A percentile compares a stretch with the other conserved stretches of the same genome.
Evolutionary conservation across 768 basidiomycete genomes (phyloP).

Genomic region (Scleroderma citrinum): DNA sequence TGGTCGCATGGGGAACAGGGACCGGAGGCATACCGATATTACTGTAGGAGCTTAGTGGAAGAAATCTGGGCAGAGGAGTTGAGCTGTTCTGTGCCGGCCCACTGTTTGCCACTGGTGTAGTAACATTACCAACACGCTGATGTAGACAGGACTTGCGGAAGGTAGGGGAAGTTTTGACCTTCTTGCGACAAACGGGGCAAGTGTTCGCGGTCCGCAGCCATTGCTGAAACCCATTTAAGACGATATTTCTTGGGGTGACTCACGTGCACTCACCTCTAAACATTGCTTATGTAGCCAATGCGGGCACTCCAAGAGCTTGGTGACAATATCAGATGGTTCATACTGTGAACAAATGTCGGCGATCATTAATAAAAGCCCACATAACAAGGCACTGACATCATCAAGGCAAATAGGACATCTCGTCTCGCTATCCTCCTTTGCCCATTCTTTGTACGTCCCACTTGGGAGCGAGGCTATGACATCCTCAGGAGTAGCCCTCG

Average conservation of each 20-base stretch:
- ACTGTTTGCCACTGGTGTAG: constrained; percentile 8
- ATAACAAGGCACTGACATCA: constrained; percentile 49
- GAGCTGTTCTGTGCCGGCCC: neutral
- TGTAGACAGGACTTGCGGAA: constrained; percentile 13
- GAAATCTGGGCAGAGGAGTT: constrained; percentile 4
- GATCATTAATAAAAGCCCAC: neutral
- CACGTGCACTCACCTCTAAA: constrained; percentile 47
- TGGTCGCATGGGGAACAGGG: neutral
- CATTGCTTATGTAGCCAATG: constrained; percentile 82
- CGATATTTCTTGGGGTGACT: neutral
- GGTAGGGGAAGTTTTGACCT: constrained; percentile 33
- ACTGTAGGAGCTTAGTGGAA: constrained; percentile 6
- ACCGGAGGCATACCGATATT: neutral
- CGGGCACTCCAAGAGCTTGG: constrained; percentile 62
- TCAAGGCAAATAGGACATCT: constrained; percentile 84
- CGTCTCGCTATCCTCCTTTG: constrained; percentile 55
- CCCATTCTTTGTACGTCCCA: constrained; percentile 65
- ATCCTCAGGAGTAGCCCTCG: constrained; percentile 56
- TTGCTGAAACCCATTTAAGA: constrained; percentile 44
- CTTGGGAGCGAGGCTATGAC: constrained; percentile 56
- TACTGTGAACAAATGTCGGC: constrained; percentile 42
- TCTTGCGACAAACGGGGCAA: constrained; percentile 75
- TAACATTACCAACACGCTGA: constrained; percentile 1
- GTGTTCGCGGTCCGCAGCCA: constrained; percentile 74
- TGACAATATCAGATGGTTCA: constrained; percentile 49